A percentile compares a stretch with the other conserved stretches of the same genome.
Conservation (phyloP, 306 rosid species). For the Quercus alba region DNA sequence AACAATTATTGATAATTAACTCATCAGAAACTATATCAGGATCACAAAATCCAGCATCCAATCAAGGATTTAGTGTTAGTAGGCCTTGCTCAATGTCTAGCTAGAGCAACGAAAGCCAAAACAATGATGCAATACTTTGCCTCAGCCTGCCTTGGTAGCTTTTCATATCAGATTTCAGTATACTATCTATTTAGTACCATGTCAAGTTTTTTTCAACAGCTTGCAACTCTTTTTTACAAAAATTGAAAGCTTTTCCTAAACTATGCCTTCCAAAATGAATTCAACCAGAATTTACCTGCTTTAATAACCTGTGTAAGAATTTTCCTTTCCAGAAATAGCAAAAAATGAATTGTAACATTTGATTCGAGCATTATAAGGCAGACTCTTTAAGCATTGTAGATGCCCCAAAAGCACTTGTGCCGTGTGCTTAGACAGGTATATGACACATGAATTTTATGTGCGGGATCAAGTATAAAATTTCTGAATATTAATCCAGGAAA, state of each 20-base stretch:
- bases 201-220: not conserved
- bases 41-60: too few relatives aligned
- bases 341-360: not conserved
- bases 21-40: not conserved
- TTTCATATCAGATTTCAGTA: not conserved
- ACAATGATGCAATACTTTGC: not conserved
- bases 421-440: not conserved
- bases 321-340: not conserved
- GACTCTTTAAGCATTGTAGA: not conserved
- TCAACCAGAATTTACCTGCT: not conserved
- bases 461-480: not conserved
- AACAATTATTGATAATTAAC: not conserved
- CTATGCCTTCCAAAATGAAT: not conserved
- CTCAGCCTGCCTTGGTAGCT: not conserved
- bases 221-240: not conserved
- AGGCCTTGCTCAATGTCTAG: not conserved
- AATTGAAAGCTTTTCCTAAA: not conserved
- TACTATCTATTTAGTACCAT: too few relatives aligned
- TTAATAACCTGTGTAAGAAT: not conserved
- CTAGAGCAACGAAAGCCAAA: not conserved
- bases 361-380: not conserved
- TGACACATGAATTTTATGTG: not conserved
- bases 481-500: not conserved
- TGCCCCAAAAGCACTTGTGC: not conserved
- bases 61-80: too few relatives aligned